These are phyloP conservation scores for Pseudogymnoascus sp. DNA, from an alignment of 2,329 filamentous ascomycete species.

Conservation along the genomic window DNA sequence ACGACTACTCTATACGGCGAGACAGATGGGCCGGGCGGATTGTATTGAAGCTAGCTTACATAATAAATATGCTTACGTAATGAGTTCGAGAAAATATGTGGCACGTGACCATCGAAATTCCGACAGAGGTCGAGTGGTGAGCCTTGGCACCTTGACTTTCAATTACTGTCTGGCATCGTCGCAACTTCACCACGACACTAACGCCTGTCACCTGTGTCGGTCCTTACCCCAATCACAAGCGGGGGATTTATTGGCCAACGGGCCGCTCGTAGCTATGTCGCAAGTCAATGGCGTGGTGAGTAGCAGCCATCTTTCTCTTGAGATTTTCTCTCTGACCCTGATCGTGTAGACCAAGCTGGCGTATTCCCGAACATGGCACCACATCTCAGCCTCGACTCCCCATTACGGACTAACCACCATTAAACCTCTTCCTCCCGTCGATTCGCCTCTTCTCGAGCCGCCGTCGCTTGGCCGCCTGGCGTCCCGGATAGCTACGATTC, in stretches of 20 bases:
- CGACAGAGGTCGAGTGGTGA: neutral
- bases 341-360: slow-evolving; percentile 73
- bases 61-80: neutral
- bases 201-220: neutral
- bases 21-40: neutral
- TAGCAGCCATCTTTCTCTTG: slow-evolving; percentile 12
- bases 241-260: slow-evolving; percentile 15
- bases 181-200: neutral
- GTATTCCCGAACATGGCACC: slow-evolving; percentile 94
- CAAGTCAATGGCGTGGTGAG: slow-evolving; percentile 68
- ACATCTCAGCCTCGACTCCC: slow-evolving; percentile 61
- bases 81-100: no score
- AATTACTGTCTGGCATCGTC: slow-evolving; percentile 5
- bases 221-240: neutral
- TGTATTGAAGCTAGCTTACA: neutral
- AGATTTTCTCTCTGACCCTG: slow-evolving; percentile 10
- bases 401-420: slow-evolving; percentile 48
- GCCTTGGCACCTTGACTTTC: slow-evolving; percentile 7
- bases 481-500: slow-evolving; percentile 71
- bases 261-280: slow-evolving; percentile 49
- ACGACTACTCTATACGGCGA: no score
- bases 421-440: slow-evolving; percentile 31
- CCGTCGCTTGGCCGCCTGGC: slow-evolving; percentile 86
- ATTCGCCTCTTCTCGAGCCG: slow-evolving; percentile 42
- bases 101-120: slow-evolving; percentile 6